Base-by-base conservation (phyloP, 352 stramenopile genomes). In the Phytophthora cryptogea region DNA sequence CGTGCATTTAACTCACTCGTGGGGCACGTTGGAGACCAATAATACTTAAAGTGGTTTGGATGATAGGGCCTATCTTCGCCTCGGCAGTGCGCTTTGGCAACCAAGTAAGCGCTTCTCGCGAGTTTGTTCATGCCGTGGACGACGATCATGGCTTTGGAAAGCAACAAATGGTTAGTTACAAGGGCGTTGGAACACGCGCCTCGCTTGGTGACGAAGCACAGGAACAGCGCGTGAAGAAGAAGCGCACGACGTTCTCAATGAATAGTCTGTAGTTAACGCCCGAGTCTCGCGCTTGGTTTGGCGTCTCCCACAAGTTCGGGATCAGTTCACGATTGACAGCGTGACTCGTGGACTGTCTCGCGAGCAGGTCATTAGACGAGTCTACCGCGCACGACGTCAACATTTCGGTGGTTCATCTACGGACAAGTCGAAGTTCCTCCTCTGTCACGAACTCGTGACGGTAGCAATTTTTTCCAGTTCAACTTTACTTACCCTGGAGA, bases 301-400 rank as follows among this genome's bases (percentile, higher is more conserved):
- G 78, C 4, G 78, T 88, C 55, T 75, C 65, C 78, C 74, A 88
- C 4, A 68, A 75, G 14, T 59, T 14, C 32, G 32, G 0, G 32
- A 36, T 4, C 7, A 36, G 4, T 36, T 36, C 32, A 36, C 32
- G 0, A 4, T 36, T 11, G 8, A 4, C 32, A 11, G 14, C 8
- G 14, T 36, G 32, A 36, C 7, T 8, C 32, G 32, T n/a, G 32
- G 32, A n/a, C 32, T 76, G 5, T 63, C 53, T 51, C 72, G 87
- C 37, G 93, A 96, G 8, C 81, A 82, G 52, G 92, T 90, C 72
- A 98, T 91, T 23, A 98, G 79, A 0, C 94, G 49, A 0, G 27
- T 55, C 4, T 66, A 55, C 27, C 49, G 49, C 16, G 9, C n/a
- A 2, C 36, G 46, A 14, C 46, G 37, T 2, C 3, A 20, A 0